Percentiles rank a stretch among this genome's conserved stretches.
Conservation (phyloP, 176 grass and related monocot genomes). For the Calamus simplicifolius region DNA sequence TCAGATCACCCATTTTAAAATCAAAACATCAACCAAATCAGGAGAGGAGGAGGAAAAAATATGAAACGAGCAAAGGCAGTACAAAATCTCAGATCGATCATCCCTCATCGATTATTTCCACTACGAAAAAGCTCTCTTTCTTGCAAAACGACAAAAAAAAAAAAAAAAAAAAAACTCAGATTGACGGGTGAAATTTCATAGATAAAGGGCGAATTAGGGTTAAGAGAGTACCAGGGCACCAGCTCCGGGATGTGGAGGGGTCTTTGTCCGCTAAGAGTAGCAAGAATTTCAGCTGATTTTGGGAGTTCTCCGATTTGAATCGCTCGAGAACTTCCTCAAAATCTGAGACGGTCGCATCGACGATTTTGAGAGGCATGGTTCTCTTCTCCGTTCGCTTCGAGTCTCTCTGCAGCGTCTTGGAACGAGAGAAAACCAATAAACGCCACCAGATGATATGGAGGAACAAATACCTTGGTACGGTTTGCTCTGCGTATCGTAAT, state of each 20-base stretch:
- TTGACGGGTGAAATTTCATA: background rate
- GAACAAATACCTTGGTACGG: too few relatives aligned
- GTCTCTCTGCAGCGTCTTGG: background rate
- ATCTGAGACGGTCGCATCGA: conserved; percentile 29
- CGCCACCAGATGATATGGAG: too few relatives aligned
- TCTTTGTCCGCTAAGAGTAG: conserved; percentile 85
- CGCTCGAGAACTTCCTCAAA: conserved; percentile 30
- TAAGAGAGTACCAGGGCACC: conserved; percentile 55
- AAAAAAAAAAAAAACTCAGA: background rate
- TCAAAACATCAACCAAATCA: too few relatives aligned
- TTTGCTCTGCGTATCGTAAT: too few relatives aligned
- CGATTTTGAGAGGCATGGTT: conserved; percentile 30
- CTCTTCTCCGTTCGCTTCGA: background rate
- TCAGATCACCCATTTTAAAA: too few relatives aligned
- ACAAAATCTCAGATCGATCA: too few relatives aligned
- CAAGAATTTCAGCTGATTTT: conserved; percentile 46
- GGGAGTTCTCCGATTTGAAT: conserved; percentile 20
- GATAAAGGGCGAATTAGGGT: background rate
- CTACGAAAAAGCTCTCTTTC: too few relatives aligned
- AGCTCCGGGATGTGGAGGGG: conserved; percentile 49
- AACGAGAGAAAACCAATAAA: too few relatives aligned
- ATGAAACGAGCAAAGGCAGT: too few relatives aligned
- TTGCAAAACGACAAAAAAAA: too few relatives aligned
- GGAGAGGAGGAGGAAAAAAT: too few relatives aligned
- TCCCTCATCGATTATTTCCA: too few relatives aligned